These are phyloP conservation scores for Trichoderma sp. DNA, from an alignment of 2,329 filamentous ascomycete species.

Conservation along the genomic window DNA sequence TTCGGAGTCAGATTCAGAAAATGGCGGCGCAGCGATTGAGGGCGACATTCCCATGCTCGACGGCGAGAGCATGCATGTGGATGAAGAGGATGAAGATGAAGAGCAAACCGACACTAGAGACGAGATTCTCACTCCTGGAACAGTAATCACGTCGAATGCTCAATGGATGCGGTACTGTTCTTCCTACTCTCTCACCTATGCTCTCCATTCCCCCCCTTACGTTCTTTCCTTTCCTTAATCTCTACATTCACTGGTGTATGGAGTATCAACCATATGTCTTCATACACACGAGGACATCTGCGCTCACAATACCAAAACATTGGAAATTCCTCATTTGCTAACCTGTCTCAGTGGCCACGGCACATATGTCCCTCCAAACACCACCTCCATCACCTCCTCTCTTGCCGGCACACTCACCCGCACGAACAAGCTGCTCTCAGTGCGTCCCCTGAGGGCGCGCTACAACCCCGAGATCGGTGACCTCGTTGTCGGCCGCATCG, in stretches of 20 bases:
- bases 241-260: neutral
- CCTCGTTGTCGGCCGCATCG: constrained; percentile 87
- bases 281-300: neutral
- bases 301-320: neutral
- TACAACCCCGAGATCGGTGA: constrained; percentile 97
- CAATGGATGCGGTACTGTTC: constrained; percentile 81
- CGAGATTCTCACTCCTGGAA: constrained; percentile 81
- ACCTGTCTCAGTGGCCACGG: constrained; percentile 72
- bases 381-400: constrained; percentile 76
- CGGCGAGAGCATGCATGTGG: constrained; percentile 39
- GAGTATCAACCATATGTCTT: neutral
- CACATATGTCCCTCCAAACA: constrained; percentile 67
- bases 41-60: constrained; percentile 47
- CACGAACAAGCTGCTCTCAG: constrained; percentile 94
- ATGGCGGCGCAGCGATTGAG: constrained; percentile 45
- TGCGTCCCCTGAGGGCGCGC: constrained; percentile 83
- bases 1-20: constrained; percentile 39
- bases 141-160: constrained; percentile 83
- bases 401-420: constrained; percentile 87
- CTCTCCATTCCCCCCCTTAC: no score
- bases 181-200: neutral
- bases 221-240: neutral
- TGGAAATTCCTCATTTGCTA: constrained; percentile 9
- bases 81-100: constrained; percentile 27
- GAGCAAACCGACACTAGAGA: constrained; percentile 25